phyloP scores from a whole-genome alignment of 495 filamentous ascomycete species.

The Neurospora sp. region DNA sequence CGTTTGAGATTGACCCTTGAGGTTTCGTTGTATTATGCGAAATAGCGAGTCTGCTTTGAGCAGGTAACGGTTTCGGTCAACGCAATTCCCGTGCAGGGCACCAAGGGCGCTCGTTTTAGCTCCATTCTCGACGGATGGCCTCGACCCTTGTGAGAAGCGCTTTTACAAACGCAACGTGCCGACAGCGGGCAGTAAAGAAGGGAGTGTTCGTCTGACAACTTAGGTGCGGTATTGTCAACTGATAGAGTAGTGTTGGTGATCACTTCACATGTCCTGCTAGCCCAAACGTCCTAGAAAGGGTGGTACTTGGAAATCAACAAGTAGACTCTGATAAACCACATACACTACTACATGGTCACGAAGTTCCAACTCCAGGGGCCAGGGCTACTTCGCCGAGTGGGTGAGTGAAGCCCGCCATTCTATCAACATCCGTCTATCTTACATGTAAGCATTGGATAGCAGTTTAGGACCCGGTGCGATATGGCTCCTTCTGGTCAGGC shows the following conservation, averaged over 20 bases:
- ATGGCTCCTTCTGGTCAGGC: not conserved
- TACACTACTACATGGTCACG: not conserved
- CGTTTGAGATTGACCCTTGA: not conserved
- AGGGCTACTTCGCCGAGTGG: not conserved
- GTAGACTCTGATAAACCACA: not conserved
- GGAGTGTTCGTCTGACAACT: not conserved
- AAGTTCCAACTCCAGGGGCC: not conserved
- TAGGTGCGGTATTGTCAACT: not conserved
- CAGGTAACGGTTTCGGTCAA: not conserved
- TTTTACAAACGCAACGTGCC: not conserved
- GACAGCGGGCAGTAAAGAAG: not conserved
- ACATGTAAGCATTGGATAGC: not conserved
- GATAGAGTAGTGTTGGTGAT: not conserved
- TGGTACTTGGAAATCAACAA: not conserved
- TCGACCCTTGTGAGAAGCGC: not conserved
- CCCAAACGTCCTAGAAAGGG: not conserved
- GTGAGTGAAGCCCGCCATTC: not conserved
- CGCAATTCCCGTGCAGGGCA: not conserved
- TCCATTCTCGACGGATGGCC: not conserved
- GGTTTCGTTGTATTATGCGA: not conserved
- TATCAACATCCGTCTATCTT: not conserved
- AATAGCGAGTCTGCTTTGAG: not conserved
- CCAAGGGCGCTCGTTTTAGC: not conserved
- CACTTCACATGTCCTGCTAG: not conserved
- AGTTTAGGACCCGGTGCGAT: not conserved